Conservation (phyloP, 768 basidiomycete species). For the Pholiota microspora region DNA sequence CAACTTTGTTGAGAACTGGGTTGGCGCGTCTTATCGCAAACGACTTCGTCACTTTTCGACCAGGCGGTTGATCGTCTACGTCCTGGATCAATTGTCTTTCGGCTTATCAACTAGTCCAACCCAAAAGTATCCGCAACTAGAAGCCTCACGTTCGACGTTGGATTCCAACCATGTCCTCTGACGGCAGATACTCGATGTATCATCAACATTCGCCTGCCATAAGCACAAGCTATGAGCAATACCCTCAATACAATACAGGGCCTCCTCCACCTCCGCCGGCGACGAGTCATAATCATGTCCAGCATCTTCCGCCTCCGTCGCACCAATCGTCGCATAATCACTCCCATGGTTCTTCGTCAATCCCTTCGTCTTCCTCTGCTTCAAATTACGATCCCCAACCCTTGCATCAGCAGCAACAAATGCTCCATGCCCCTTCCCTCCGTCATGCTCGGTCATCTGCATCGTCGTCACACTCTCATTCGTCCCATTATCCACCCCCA, state of each 20-base stretch:
- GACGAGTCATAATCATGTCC: conserved; percentile 12
- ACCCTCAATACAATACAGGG: conserved; percentile 15
- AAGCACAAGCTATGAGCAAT: conserved; percentile 41
- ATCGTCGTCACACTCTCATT: conserved; percentile 20
- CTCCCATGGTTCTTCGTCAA: conserved; percentile 15
- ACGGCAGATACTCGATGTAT: conserved; percentile 53
- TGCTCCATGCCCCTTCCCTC: conserved; percentile 20
- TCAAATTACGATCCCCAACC: conserved; percentile 19
- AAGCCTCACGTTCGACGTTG: background rate
- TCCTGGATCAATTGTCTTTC: background rate
- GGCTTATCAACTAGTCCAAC: conserved; percentile 1
- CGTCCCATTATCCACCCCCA: conserved; percentile 18
- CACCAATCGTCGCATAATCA: conserved; percentile 22
- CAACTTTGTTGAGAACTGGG: conserved; percentile 1
- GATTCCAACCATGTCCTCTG: conserved; percentile 39
- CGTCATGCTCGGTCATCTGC: conserved; percentile 22
- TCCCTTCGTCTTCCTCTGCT: conserved; percentile 14
- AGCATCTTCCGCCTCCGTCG: conserved; percentile 20
- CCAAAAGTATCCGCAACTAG: background rate
- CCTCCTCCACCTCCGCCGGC: conserved; percentile 17
- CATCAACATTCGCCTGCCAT: conserved; percentile 41
- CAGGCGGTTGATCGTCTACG: background rate
- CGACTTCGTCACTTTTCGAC: background rate
- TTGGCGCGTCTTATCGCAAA: conserved; percentile 3
- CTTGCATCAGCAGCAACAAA: conserved; percentile 14